Conservation (phyloP, 2,329 filamentous ascomycete species). For the Plectosphaerella sp. region DNA sequence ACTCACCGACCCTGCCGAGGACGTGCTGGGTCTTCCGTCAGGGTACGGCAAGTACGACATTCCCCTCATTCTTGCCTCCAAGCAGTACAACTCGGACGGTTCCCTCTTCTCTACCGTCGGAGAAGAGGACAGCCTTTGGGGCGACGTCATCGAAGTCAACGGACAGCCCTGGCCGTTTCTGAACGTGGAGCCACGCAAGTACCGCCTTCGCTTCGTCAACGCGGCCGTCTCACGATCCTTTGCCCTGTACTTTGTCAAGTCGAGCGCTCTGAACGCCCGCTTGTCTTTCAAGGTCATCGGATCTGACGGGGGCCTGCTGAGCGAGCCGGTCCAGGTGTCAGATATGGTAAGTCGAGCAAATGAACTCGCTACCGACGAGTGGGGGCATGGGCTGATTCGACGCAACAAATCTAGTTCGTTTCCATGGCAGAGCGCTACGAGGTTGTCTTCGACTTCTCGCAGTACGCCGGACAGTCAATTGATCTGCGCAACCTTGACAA, state of each 20-base stretch:
- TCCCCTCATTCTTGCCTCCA: constrained; percentile 36
- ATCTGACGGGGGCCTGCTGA: constrained; percentile 43
- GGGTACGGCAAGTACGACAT: constrained; percentile 37
- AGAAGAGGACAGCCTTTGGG: constrained; percentile 38
- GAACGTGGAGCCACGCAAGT: constrained; percentile 48
- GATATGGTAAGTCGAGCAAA: constrained; percentile 18
- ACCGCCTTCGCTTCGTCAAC: constrained; percentile 45
- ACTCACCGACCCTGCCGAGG: constrained; percentile 38
- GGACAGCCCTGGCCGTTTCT: constrained; percentile 50
- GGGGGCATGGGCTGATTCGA: too few species aligned
- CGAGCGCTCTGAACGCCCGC: too few species aligned
- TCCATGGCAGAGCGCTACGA: constrained; percentile 51
- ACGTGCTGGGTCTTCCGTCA: constrained; percentile 36
- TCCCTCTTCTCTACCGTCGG: constrained; percentile 31
- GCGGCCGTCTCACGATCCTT: constrained; percentile 36
- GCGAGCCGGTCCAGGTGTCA: constrained; percentile 30
- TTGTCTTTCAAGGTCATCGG: constrained; percentile 36
- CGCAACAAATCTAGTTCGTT: constrained; percentile 20
- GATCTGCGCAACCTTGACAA: constrained; percentile 34
- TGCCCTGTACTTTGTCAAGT: constrained; percentile 37
- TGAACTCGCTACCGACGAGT: too few species aligned
- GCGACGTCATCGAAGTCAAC: constrained; percentile 50
- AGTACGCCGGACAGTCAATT: constrained; percentile 41
- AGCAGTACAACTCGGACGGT: constrained; percentile 38
- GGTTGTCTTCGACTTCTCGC: constrained; percentile 43